Evolutionary conservation across 257 asterid genomes (phyloP).

Genomic region (Paulownia fortunei): DNA sequence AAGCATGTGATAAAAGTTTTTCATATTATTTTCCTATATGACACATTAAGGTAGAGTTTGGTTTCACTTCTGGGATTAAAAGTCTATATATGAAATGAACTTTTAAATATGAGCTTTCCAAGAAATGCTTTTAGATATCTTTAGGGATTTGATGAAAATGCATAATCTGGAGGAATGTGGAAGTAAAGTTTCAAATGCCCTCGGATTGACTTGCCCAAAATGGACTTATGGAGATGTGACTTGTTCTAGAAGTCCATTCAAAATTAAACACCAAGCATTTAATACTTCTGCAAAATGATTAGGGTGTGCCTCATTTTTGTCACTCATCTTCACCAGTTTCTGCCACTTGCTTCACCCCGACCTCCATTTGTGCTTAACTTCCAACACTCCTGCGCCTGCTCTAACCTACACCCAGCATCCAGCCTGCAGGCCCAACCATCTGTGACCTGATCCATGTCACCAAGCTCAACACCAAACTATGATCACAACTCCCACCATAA

Average conservation of each 20-base stretch:
- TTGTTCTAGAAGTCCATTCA: neutral
- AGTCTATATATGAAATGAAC: neutral
- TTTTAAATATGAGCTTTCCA: neutral
- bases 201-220: neutral
- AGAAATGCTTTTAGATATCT: neutral
- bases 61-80: neutral
- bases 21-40: neutral
- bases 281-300: neutral
- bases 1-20: neutral
- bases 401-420: neutral
- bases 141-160: neutral
- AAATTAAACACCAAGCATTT: neutral
- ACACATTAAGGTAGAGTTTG: neutral
- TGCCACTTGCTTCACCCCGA: neutral
- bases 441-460: neutral
- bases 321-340: neutral
- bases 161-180: neutral
- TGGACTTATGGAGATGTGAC: neutral
- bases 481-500: neutral
- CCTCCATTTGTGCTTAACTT: neutral
- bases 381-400: neutral
- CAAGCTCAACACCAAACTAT: neutral
- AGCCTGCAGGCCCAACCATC: neutral
- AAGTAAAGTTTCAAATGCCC: neutral
- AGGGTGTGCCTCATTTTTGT: neutral